A percentile compares a stretch with the other conserved stretches of the same genome.
phyloP scores from a whole-genome alignment of 129 eudicot genomes.

The Scalesia atractyloides region DNA sequence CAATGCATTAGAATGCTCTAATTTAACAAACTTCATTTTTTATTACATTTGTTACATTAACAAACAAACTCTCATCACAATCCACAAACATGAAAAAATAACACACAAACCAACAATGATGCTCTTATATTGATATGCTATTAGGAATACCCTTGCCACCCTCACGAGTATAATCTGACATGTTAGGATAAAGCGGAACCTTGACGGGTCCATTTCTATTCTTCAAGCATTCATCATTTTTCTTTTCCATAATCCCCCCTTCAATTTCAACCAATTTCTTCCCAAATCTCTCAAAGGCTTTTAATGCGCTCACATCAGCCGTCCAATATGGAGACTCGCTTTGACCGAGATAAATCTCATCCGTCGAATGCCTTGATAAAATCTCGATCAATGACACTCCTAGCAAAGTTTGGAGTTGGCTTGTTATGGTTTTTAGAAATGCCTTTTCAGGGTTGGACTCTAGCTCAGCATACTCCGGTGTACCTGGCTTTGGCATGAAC shows the following conservation, averaged over 20 bases:
- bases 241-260: slow-evolving; percentile 34
- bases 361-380: slow-evolving; percentile 53
- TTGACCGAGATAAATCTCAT: slow-evolving; percentile 64
- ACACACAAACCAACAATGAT: background rate
- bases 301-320: slow-evolving; percentile 35
- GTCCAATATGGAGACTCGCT: slow-evolving; percentile 53
- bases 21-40: too few species aligned
- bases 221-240: slow-evolving; percentile 34
- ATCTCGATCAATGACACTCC: slow-evolving; percentile 56
- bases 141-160: slow-evolving; percentile 62
- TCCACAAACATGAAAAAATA: background rate
- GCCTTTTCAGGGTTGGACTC: slow-evolving; percentile 47
- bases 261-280: slow-evolving; percentile 44
- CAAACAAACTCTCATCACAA: too few species aligned
- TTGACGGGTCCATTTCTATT: slow-evolving; percentile 51
- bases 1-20: too few species aligned
- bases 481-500: slow-evolving; percentile 53
- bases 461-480: slow-evolving; percentile 43
- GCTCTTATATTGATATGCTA: slow-evolving; percentile 38
- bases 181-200: slow-evolving; percentile 48
- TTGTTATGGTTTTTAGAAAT: slow-evolving; percentile 54
- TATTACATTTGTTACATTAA: too few species aligned
- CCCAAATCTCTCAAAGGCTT: slow-evolving; percentile 43
- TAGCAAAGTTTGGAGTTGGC: slow-evolving; percentile 52
- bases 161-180: slow-evolving; percentile 36